phyloP scores from a whole-genome alignment of 2,329 filamentous ascomycete genomes.

The Penicillium sp. region DNA sequence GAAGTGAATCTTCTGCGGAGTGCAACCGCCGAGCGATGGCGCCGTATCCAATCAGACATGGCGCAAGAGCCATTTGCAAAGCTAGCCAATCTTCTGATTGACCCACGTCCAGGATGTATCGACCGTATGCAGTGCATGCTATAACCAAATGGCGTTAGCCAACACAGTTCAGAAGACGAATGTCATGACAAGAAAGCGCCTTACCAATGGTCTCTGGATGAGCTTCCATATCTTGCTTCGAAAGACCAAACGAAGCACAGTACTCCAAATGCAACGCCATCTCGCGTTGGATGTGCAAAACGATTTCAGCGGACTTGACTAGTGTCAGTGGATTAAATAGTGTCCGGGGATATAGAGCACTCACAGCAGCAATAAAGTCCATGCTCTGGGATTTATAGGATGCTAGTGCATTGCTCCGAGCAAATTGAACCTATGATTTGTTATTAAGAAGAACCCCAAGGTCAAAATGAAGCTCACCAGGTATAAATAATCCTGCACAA shows the following conservation, averaged over 20 bases:
- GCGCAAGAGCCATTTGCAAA: constrained; percentile 75
- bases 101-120: constrained; percentile 83
- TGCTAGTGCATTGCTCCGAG: constrained; percentile 75
- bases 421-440: constrained; percentile 65
- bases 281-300: constrained; percentile 71
- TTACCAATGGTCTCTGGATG: constrained; percentile 69
- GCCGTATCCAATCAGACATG: constrained; percentile 85
- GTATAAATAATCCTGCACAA: constrained; percentile 89
- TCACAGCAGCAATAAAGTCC: constrained; percentile 63
- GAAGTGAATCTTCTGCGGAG: constrained; percentile 54
- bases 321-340: neutral
- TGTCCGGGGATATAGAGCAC: constrained; percentile 19
- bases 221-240: constrained; percentile 63
- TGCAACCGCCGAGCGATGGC: constrained; percentile 68
- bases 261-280: constrained; percentile 76
- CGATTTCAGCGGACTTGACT: constrained; percentile 58
- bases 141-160: too few species aligned
- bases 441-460: neutral
- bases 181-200: too few species aligned
- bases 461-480: constrained; percentile 49
- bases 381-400: constrained; percentile 76
- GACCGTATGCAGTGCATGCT: constrained; percentile 76
- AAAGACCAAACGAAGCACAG: constrained; percentile 73
- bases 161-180: too few species aligned
- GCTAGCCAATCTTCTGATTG: constrained; percentile 83